Base-by-base conservation (phyloP, 805 yeast species). In the Yamadazyma kitorensis region DNA sequence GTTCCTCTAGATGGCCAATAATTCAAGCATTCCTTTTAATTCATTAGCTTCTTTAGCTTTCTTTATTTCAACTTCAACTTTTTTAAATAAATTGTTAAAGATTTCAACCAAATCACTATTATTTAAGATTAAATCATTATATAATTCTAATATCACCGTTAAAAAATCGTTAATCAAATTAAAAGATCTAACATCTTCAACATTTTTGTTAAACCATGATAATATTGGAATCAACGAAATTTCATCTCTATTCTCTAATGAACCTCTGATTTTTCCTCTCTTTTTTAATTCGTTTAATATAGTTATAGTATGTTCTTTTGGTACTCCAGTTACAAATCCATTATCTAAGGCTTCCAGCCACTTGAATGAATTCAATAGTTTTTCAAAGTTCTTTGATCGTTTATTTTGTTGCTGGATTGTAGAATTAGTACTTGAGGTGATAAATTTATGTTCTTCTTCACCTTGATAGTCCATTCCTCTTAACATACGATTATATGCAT, bases 261-360 rank as follows among this genome's bases (percentile, higher is more conserved):
- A 78, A n/a, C 82, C 77, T 51, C 87, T 73, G 33, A 91, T 80
- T 56, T 93, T 93, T 26, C 97, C 98, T 40, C 96, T 74, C 48
- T 78, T 80, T 52, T 86, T 83, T 51, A 93, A 73, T 61, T 93
- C 98, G 49, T 81, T 82, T 41, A 93, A 67, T 3, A 88, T 87
- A 11, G 95, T 82, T 6, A 86, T 66, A 0, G 95, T 85, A 40
- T 81, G 70, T 49, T 89, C 96, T 38, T 80, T 77, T 1, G 91
- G 78, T 55, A 81, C 72, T 9, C 95, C 96, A 2, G 82, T 74
- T 10, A 76, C 68, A 43, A 91, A 80, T 1, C 96, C 97, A 39
- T 81, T 72, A 56, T 91, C 96, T 27, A 93, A 70, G 4, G 98
- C 97, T 46, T 89, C 97, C 3, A 80, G 57, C 96, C 98, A 93